Conservation (phyloP, 2,329 filamentous ascomycete species). For the Chaetomium sp. region DNA sequence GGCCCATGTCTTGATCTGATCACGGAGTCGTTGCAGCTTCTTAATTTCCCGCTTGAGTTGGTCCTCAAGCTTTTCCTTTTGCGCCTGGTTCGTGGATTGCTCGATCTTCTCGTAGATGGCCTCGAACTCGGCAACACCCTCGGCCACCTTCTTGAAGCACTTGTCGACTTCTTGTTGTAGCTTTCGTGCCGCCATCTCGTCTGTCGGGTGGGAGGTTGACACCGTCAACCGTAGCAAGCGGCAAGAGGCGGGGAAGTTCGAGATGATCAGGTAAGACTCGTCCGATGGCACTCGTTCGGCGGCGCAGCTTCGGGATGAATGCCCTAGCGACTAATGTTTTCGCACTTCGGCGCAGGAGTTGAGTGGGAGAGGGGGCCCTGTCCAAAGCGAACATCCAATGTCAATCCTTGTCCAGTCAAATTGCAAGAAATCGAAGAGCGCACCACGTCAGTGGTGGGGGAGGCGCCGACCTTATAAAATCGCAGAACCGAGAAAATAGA, state of each 20-base stretch:
- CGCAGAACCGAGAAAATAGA: too few species aligned
- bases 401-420: conserved; percentile 5
- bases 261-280: conserved; percentile 3
- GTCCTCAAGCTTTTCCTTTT: conserved; percentile 98
- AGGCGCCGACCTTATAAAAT: background rate
- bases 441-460: conserved; percentile 7
- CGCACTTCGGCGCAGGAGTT: conserved; percentile 2
- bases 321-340: conserved; percentile 1
- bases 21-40: conserved; percentile 93
- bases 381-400: conserved; percentile 1
- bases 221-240: too few species aligned
- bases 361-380: background rate
- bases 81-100: conserved; percentile 81
- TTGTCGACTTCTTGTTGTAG: conserved; percentile 97
- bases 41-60: conserved; percentile 99
- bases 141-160: conserved; percentile 96
- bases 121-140: conserved; percentile 89
- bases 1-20: conserved; percentile 99
- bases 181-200: conserved; percentile 87
- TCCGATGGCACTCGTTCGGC: conserved; percentile 3
- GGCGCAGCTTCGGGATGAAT: background rate
- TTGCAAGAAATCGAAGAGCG: background rate
- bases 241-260: too few species aligned
- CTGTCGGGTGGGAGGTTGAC: background rate
- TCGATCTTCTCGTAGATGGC: conserved; percentile 97